Evolutionary conservation across 345 rosid species (phyloP), one percentile per base, ranked within the genome.

Genomic region (Raphanus sativus): DNA sequence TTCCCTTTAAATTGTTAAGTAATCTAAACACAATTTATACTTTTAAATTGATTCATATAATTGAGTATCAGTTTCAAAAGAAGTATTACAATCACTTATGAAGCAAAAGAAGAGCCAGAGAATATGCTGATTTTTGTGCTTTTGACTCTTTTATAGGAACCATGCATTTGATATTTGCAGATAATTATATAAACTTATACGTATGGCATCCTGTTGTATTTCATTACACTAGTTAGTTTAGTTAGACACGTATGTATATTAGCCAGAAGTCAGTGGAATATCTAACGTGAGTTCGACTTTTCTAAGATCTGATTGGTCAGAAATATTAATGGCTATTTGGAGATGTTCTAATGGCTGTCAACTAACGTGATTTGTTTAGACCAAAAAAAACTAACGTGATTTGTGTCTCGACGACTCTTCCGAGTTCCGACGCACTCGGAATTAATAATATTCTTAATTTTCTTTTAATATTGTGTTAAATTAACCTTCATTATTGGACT

Each of bases 391-490:
- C 56, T 56, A 79, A 69, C 78, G 71, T 79, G 75, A 74, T 40
- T 52, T 67, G 38, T 79, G 55, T 74, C 71, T 62, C 65, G 28
- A 25, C 65, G 28, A 25, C 28, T 26, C 71, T 74, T 68, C 65
- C 64, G 1, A 60, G 74, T 67, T 79, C 82, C 75, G 30, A 74
- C 75, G 67, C 78, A 79, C 71, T 68, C 62, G 71, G 61, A 74
- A 32, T 56, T 65, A n/a, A n/a, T n/a, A 67, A 50, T 52, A 67
- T 29, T 61, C 34, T 52, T 55, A 60, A 17, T n/a, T 50, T 13
- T 36, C 3, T 32, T 62, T 34, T 7, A 61, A n/a, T 69, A 29
- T 5, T 24, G 7, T 24, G 8, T 0, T 77, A 26, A 5, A 21
- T 21, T 71, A 77, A 71, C 62, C 61, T 26, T 78, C 69, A 34